A percentile compares a stretch with the other conserved stretches of the same genome.
Conservation (phyloP, 2,329 filamentous ascomycete genomes). For the Keithomyces neogunnii region DNA sequence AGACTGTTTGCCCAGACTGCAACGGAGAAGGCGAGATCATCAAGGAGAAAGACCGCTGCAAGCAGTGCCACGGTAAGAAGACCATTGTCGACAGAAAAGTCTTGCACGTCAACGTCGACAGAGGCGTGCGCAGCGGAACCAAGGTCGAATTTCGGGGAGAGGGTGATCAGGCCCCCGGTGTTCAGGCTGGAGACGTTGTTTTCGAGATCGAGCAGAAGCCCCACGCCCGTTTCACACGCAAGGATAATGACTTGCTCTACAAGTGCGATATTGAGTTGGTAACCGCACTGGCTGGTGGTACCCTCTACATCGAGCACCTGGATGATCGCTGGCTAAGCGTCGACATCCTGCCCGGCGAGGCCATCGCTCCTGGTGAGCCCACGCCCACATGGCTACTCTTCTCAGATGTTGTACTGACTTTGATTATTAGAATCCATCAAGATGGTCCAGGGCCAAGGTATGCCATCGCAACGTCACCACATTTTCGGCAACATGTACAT, state of each 20-base stretch:
- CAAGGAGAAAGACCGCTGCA: constrained; percentile 96
- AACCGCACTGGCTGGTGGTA: constrained; percentile 86
- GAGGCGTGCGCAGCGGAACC: constrained; percentile 84
- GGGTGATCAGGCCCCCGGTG: constrained; percentile 89
- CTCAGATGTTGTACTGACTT: constrained; percentile 1
- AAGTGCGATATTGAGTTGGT: constrained; percentile 92
- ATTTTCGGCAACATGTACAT: constrained; percentile 95
- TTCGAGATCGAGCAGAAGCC: constrained; percentile 99
- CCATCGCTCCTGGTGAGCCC: constrained; percentile 76
- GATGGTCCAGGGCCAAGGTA: constrained; percentile 91
- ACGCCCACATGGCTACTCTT: not conserved
- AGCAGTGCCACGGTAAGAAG: constrained; percentile 95
- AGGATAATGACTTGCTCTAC: constrained; percentile 93
- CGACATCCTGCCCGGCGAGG: constrained; percentile 87
- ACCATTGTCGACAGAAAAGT: constrained; percentile 96
- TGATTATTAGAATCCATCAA: constrained; percentile 68
- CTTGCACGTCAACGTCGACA: constrained; percentile 94
- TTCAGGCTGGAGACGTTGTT: constrained; percentile 89
- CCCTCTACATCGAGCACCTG: constrained; percentile 88
- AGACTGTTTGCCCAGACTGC: constrained; percentile 97
- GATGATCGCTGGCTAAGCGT: constrained; percentile 96
- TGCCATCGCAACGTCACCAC: constrained; percentile 94
- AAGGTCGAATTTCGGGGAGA: constrained; percentile 97
- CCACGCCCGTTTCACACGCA: constrained; percentile 89
- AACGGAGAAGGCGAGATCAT: constrained; percentile 96